These are phyloP conservation scores for Linum lewisii DNA, from an alignment of 345 rosid genomes.

Conservation along the genomic window DNA sequence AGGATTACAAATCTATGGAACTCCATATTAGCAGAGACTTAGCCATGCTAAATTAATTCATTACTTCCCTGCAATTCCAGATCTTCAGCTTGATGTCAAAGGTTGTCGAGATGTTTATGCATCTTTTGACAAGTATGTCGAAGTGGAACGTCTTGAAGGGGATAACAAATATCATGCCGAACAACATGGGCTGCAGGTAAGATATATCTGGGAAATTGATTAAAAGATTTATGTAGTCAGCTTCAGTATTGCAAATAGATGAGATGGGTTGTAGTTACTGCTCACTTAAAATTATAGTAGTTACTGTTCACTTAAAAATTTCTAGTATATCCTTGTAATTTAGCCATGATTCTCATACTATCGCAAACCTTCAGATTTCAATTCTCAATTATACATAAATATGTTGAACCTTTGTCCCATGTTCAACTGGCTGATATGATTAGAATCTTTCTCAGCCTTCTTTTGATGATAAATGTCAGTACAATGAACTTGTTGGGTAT, in stretches of 20 bases:
- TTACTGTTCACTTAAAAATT: too few relatives aligned
- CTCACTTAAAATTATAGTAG: too few relatives aligned
- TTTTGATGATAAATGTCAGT: too few relatives aligned
- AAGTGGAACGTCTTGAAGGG: constrained; percentile 95
- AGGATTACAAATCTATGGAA: background rate
- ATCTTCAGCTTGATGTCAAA: constrained; percentile 96
- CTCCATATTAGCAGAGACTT: background rate
- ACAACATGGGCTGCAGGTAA: constrained; percentile 86
- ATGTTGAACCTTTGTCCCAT: background rate
- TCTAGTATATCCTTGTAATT: too few relatives aligned
- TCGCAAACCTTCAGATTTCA: background rate
- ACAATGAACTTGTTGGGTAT: background rate
- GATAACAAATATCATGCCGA: constrained; percentile 94
- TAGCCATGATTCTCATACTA: too few relatives aligned
- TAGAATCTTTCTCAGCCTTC: background rate
- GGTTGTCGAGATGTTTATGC: constrained; percentile 96
- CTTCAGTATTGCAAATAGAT: background rate
- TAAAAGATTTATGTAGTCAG: background rate
- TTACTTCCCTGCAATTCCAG: constrained; percentile 29
- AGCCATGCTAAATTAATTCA: background rate
- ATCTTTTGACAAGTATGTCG: constrained; percentile 96
- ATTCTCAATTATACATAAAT: background rate
- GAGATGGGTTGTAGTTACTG: too few relatives aligned
- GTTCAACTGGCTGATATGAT: background rate
- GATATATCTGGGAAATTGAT: constrained; percentile 11